phyloP scores from a whole-genome alignment of 2,329 filamentous ascomycete genomes.

The Cytospora mali region DNA sequence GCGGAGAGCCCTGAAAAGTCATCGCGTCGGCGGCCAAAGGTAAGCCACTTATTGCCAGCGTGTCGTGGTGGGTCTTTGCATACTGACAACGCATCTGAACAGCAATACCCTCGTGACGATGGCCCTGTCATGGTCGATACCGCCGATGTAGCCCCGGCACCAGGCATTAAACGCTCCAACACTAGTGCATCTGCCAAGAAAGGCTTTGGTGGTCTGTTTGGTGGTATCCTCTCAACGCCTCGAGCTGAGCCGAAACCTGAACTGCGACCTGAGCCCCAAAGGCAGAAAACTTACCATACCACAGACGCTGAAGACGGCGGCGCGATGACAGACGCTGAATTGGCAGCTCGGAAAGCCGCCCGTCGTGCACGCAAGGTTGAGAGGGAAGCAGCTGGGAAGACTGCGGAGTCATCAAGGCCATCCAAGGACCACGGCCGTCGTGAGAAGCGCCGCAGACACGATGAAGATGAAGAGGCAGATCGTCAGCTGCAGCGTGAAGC shows the following conservation, averaged over 20 bases:
- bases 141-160: conserved; percentile 50
- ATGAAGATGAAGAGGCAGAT: conserved; percentile 59
- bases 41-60: conserved; percentile 28
- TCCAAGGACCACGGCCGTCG: conserved; percentile 60
- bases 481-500: conserved; percentile 61
- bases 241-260: conserved; percentile 49
- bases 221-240: conserved; percentile 55
- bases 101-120: conserved; percentile 64
- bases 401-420: conserved; percentile 58
- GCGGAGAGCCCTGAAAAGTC: conserved; percentile 49
- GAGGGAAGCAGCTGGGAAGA: conserved; percentile 44
- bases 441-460: conserved; percentile 57
- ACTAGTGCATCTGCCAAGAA: conserved; percentile 60
- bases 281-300: conserved; percentile 52
- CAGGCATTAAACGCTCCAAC: conserved; percentile 59
- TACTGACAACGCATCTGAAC: conserved; percentile 51
- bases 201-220: conserved; percentile 63
- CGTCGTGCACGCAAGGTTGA: conserved; percentile 62
- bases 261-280: conserved; percentile 47
- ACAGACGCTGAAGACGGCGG: conserved; percentile 59
- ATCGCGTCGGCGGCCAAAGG: conserved; percentile 49
- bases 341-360: conserved; percentile 64
- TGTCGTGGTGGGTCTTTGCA: conserved; percentile 27
- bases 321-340: conserved; percentile 55
- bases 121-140: conserved; percentile 62